Percentiles rank a stretch among this genome's conserved stretches.
Evolutionary conservation across 352 stramenopile species (phyloP).

Genomic region (Pythium sukuiense): DNA sequence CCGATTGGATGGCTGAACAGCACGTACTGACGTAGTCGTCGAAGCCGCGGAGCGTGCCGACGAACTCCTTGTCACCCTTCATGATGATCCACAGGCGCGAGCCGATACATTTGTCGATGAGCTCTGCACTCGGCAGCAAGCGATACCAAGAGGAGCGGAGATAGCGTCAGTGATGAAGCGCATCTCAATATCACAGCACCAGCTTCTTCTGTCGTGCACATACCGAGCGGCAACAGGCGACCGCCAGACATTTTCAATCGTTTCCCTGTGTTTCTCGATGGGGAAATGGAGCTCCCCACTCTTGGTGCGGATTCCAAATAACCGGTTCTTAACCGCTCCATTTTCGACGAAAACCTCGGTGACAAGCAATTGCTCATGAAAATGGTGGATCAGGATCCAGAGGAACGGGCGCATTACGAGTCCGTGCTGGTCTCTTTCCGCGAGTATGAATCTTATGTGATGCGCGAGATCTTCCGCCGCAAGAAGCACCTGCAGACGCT

Average conservation of each 20-base stretch:
- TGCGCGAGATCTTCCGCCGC: conserved; percentile 81
- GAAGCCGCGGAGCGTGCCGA: conserved; percentile 94
- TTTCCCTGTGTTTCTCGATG: conserved; percentile 14
- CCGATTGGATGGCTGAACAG: not conserved
- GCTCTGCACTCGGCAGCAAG: conserved; percentile 56
- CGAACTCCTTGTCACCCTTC: conserved; percentile 96
- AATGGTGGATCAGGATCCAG: conserved; percentile 43
- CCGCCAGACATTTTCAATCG: conserved; percentile 60
- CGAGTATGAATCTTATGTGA: conserved; percentile 82
- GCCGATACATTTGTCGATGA: conserved; percentile 99
- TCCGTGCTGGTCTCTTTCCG: conserved; percentile 85
- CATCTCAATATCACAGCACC: not conserved
- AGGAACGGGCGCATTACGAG: conserved; percentile 82
- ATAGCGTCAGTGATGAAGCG: not conserved
- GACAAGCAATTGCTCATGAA: conserved; percentile 3
- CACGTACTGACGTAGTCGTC: conserved; percentile 96
- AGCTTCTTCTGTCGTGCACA: not conserved
- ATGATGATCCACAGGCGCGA: conserved; percentile 99
- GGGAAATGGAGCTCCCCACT: not conserved
- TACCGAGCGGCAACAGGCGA: conserved; percentile 80
- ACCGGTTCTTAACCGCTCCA: conserved; percentile 19
- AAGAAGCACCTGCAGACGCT: conserved; percentile 83
- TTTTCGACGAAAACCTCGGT: not conserved
- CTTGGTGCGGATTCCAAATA: not conserved
- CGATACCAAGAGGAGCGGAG: not conserved